phyloP scores from a whole-genome alignment of 176 grass and related monocot genomes.

The Saccharum officinarum region DNA sequence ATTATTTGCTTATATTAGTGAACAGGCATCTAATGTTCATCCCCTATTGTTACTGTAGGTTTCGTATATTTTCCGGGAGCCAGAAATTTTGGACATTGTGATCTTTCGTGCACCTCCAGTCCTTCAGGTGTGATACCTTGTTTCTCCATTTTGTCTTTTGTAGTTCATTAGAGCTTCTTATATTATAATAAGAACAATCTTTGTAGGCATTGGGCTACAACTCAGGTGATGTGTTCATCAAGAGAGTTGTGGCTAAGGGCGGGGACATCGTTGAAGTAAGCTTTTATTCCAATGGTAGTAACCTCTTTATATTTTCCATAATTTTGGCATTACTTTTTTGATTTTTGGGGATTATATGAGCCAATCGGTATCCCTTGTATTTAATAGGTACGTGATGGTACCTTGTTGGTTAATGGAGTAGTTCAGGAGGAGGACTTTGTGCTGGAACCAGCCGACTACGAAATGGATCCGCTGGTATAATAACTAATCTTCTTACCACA shows the following conservation, averaged over 20 bases:
- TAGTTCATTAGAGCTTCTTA: background rate
- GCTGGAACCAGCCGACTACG: conserved; percentile 76
- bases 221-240: conserved; percentile 92
- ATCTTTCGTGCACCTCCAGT: conserved; percentile 72
- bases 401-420: conserved; percentile 76
- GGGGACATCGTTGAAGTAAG: conserved; percentile 91
- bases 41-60: conserved; percentile 45
- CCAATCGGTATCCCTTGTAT: background rate
- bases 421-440: conserved; percentile 84
- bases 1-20: conserved; percentile 12
- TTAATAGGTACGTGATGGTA: conserved; percentile 76
- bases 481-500: background rate
- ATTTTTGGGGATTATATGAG: background rate
- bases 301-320: conserved; percentile 27
- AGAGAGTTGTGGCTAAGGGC: conserved; percentile 90
- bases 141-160: background rate
- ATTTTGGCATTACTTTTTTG: background rate
- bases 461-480: conserved; percentile 73
- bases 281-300: conserved; percentile 53
- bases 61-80: conserved; percentile 84
- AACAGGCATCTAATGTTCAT: background rate
- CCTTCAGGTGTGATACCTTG: conserved; percentile 56
- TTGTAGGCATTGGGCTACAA: conserved; percentile 71
- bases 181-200: background rate
- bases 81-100: conserved; percentile 84